A percentile compares a stretch with the other conserved stretches of the same genome.
Conservation (phyloP, 2,329 filamentous ascomycete species). For the Fusarium heterosporum region DNA sequence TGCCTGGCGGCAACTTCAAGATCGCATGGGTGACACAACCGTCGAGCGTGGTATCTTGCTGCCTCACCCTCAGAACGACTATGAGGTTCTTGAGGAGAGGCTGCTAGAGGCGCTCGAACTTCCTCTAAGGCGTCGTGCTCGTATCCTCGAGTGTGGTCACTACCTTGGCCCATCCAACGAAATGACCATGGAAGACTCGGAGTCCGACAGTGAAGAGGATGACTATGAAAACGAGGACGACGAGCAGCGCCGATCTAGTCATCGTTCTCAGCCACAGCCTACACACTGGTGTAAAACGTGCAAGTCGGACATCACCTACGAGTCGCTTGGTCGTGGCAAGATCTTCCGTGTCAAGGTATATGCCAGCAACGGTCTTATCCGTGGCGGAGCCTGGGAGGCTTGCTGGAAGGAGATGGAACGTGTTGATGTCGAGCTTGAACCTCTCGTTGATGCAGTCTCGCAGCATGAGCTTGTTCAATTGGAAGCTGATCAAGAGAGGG, state of each 20-base stretch:
- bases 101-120: conserved; percentile 80
- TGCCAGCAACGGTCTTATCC: conserved; percentile 94
- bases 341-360: conserved; percentile 88
- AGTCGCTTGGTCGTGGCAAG: conserved; percentile 64
- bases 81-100: conserved; percentile 81
- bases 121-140: conserved; percentile 70
- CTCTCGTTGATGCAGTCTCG: conserved; percentile 71
- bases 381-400: conserved; percentile 88
- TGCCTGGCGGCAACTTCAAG: conserved; percentile 74
- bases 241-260: conserved; percentile 43
- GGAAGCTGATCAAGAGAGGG: conserved; percentile 59
- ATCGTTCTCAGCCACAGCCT: conserved; percentile 49
- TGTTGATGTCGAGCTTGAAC: conserved; percentile 92
- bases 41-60: conserved; percentile 79
- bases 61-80: conserved; percentile 82
- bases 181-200: conserved; percentile 55
- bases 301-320: conserved; percentile 65
- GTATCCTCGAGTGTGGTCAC: conserved; percentile 80
- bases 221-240: conserved; percentile 53
- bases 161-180: conserved; percentile 73
- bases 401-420: conserved; percentile 99
- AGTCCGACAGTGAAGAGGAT: conserved; percentile 62
- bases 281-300: conserved; percentile 69
- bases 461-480: conserved; percentile 71
- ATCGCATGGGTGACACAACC: conserved; percentile 78